phyloP scores from a whole-genome alignment of 129 eudicot genomes.

The Lactuca saligna region DNA sequence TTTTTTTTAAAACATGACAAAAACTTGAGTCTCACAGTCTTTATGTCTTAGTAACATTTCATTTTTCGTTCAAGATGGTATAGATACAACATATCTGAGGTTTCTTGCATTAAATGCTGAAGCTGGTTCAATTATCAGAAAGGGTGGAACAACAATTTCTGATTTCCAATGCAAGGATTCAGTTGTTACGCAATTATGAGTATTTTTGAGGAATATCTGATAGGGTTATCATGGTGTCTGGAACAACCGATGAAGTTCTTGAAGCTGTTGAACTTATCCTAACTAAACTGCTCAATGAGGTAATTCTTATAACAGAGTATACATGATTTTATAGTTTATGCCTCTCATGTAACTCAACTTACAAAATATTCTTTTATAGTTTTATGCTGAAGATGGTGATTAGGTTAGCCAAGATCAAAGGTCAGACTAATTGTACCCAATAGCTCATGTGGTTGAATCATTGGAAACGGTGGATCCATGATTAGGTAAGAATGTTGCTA shows the following conservation, averaged over 20 bases:
- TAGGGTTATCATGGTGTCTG: slow-evolving; percentile 89
- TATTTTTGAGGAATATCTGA: slow-evolving; percentile 94
- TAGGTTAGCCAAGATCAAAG: slow-evolving; percentile 65
- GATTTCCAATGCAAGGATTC: slow-evolving; percentile 96
- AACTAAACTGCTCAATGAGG: slow-evolving; percentile 80
- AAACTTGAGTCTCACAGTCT: too few relatives aligned
- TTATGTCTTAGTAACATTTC: not conserved
- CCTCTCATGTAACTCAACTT: not conserved
- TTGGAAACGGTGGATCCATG: slow-evolving; percentile 94
- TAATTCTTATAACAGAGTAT: slow-evolving; percentile 15
- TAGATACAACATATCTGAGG: slow-evolving; percentile 68
- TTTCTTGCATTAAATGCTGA: slow-evolving; percentile 94
- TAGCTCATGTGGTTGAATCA: slow-evolving; percentile 90
- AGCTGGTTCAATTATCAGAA: slow-evolving; percentile 96
- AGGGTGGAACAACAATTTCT: slow-evolving; percentile 82
- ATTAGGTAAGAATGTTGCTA: slow-evolving; percentile 58
- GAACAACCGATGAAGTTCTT: slow-evolving; percentile 65
- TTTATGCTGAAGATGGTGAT: slow-evolving; percentile 75
- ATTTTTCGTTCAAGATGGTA: slow-evolving; percentile 41
- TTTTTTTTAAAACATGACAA: too few relatives aligned
- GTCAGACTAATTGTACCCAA: slow-evolving; percentile 88
- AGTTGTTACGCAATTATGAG: slow-evolving; percentile 90
- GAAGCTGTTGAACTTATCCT: slow-evolving; percentile 87
- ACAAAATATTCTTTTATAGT: slow-evolving; percentile 37
- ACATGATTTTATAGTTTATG: not conserved